Conservation (phyloP, 495 filamentous ascomycete species). For the Tuber umbilicatum region DNA sequence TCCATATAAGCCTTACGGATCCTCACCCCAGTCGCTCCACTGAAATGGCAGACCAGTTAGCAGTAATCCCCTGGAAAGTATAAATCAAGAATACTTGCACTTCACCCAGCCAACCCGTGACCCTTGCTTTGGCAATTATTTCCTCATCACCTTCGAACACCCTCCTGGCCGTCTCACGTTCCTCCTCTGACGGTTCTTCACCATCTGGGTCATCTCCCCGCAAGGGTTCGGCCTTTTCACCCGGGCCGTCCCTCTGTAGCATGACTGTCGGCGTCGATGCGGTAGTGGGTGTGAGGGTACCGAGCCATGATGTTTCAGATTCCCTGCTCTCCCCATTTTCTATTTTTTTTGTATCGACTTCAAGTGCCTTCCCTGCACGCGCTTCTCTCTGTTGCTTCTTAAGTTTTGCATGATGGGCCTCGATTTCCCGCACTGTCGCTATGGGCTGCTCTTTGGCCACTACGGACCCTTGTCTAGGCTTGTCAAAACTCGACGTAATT, state of each 20-base stretch:
- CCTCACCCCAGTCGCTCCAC: conserved; percentile 56
- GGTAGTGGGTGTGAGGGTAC: conserved; percentile 29
- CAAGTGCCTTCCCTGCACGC: conserved; percentile 21
- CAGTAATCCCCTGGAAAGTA: background rate
- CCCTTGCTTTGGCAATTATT: conserved; percentile 65
- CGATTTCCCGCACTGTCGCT: conserved; percentile 38
- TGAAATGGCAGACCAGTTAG: conserved; percentile 24
- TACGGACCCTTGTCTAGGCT: conserved; percentile 27
- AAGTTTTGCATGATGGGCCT: conserved; percentile 29
- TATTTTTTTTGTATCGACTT: conserved; percentile 28
- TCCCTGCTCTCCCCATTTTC: conserved; percentile 14
- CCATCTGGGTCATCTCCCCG: conserved; percentile 25
- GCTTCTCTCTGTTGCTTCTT: conserved; percentile 28
- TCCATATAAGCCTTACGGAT: conserved; percentile 83
- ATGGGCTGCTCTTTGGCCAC: conserved; percentile 37
- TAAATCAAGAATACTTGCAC: conserved; percentile 41
- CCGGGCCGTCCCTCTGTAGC: conserved; percentile 37
- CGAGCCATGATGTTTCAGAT: conserved; percentile 35
- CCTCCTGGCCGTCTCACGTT: conserved; percentile 65
- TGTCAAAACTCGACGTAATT: conserved; percentile 24
- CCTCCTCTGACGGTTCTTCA: conserved; percentile 54
- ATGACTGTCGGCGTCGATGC: conserved; percentile 39
- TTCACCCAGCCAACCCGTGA: conserved; percentile 85
- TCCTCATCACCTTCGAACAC: conserved; percentile 83
- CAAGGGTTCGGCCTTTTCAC: conserved; percentile 35